Evolutionary conservation across 352 stramenopile genomes (phyloP).

Genomic region (Globisporangium ultimum): DNA sequence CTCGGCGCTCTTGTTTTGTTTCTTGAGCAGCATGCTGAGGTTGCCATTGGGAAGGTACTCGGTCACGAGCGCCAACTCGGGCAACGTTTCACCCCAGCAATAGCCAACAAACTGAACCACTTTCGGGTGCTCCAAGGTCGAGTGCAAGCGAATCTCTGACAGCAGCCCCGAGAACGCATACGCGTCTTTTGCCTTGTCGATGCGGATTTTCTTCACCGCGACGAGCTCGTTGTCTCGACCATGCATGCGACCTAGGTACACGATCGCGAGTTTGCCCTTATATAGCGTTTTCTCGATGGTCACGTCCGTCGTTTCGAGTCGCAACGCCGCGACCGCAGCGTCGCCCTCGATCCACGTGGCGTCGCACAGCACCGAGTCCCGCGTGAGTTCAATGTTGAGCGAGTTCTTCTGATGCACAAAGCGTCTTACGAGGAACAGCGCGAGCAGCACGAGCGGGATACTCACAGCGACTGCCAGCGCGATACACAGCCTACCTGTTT

Average conservation of each 20-base stretch:
- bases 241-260: conserved; percentile 14
- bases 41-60: conserved; percentile 21
- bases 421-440: conserved; percentile 4
- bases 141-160: conserved; percentile 16
- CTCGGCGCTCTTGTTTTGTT: neutral
- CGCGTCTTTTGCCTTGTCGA: conserved; percentile 22
- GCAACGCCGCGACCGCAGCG: conserved; percentile 15
- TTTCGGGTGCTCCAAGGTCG: conserved; percentile 18
- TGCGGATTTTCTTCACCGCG: conserved; percentile 17
- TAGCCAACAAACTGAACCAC: conserved; percentile 24
- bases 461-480: neutral
- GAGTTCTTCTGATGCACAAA: conserved; percentile 16
- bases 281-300: conserved; percentile 11
- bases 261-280: conserved; percentile 10
- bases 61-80: conserved; percentile 21
- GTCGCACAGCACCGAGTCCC: conserved; percentile 15
- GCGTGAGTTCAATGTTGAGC: conserved; percentile 22
- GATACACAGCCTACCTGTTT: conserved; percentile 7
- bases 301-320: conserved; percentile 11
- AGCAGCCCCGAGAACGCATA: conserved; percentile 14
- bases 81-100: conserved; percentile 17
- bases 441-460: conserved; percentile 5
- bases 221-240: conserved; percentile 4
- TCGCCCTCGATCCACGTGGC: conserved; percentile 19
- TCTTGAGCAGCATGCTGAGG: conserved; percentile 14